A percentile compares a stretch with the other conserved stretches of the same genome.
phyloP scores from a whole-genome alignment of 345 rosid species.

The Diplotaxis tenuifolia region DNA sequence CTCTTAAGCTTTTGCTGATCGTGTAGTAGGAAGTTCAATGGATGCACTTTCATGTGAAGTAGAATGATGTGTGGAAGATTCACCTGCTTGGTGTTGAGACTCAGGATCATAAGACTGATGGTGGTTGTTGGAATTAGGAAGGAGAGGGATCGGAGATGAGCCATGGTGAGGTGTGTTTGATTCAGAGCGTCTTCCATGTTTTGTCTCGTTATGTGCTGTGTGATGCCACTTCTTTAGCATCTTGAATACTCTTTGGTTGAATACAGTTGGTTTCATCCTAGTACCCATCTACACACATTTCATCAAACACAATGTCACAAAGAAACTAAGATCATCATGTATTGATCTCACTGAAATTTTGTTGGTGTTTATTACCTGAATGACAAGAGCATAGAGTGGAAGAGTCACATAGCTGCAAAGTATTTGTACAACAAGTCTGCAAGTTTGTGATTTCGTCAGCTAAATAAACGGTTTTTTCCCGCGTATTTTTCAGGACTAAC shows the following conservation, averaged over 20 bases:
- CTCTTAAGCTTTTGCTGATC: not conserved
- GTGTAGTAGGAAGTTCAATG: not conserved
- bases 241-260: slow-evolving; percentile 65
- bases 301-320: not conserved
- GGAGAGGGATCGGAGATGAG: slow-evolving; percentile 78
- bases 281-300: no score
- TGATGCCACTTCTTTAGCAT: slow-evolving; percentile 80
- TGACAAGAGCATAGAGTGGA: slow-evolving; percentile 93
- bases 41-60: no score
- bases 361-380: slow-evolving; percentile 56
- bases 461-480: not conserved
- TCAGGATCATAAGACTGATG: no score
- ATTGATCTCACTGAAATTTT: not conserved
- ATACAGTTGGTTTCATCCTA: slow-evolving; percentile 85
- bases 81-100: no score
- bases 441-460: slow-evolving; percentile 4
- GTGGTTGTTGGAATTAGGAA: slow-evolving; percentile 41
- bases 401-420: no score
- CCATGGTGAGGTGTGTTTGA: slow-evolving; percentile 52
- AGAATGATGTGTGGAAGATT: no score
- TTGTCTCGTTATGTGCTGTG: slow-evolving; percentile 55
- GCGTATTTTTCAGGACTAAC: not conserved
- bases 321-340: not conserved
- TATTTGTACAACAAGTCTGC: slow-evolving; percentile 74
- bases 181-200: no score